Evolutionary conservation across 805 yeast genomes (phyloP).

Genomic region (Starmerella vitae): DNA sequence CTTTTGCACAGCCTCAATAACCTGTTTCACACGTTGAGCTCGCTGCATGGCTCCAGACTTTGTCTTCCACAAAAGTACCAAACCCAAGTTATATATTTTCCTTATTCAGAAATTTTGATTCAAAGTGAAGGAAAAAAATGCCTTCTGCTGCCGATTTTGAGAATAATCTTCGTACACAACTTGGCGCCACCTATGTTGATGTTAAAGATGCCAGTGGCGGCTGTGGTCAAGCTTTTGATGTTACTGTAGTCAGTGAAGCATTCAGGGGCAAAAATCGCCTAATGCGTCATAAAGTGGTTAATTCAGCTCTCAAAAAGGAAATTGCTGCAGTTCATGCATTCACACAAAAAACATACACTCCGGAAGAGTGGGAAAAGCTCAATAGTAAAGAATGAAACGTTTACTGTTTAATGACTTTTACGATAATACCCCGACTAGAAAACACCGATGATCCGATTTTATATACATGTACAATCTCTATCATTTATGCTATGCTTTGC

Average conservation of each 20-base stretch:
- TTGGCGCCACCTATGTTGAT: conserved; percentile 52
- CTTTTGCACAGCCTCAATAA: conserved; percentile 37
- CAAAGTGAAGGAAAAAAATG: conserved; percentile 1
- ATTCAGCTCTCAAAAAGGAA: conserved; percentile 66
- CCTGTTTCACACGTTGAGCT: conserved; percentile 8
- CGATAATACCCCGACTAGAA: too few relatives aligned
- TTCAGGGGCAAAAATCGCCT: conserved; percentile 76
- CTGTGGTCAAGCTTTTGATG: conserved; percentile 96
- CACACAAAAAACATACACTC: conserved; percentile 64
- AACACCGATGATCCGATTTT: too few relatives aligned
- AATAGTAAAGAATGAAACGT: neutral
- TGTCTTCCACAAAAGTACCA: too few relatives aligned
- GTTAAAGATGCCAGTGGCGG: conserved; percentile 80
- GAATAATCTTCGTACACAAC: conserved; percentile 35
- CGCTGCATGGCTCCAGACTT: neutral
- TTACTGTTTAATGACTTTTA: too few relatives aligned
- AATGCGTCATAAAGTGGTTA: conserved; percentile 76
- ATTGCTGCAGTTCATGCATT: conserved; percentile 85
- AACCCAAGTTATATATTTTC: neutral
- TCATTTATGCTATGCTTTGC: neutral
- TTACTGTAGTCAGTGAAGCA: conserved; percentile 58
- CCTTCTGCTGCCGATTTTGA: conserved; percentile 16
- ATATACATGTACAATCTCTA: too few relatives aligned
- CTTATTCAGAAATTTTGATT: neutral
- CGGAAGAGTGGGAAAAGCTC: conserved; percentile 61